Evolutionary conservation across 495 filamentous ascomycete species (phyloP), one percentile per base, ranked within the genome.

Genomic region (Halenospora varia): DNA sequence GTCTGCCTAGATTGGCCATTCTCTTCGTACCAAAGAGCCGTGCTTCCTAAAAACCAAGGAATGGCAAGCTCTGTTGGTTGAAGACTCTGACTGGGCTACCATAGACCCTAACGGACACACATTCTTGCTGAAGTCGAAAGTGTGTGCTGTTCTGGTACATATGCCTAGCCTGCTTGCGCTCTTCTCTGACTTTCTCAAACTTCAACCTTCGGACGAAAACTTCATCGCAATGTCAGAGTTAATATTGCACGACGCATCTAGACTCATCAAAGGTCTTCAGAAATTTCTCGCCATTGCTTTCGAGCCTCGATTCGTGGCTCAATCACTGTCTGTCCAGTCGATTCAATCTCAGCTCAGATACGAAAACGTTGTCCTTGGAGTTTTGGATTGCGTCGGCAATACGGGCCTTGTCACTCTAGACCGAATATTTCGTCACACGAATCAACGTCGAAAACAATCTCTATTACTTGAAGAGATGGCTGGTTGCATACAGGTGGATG

Each of bases 361-460:
- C 9, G 25, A 49, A 23, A 10, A 57, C 11, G 22, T 57, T 2
- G 10, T 57, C 8, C 17, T 17, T 41, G 55, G 45, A 3, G 24
- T 51, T 29, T 23, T 48, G 10, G 56, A 51, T 20, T 53, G 56
- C 19, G 40, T 45, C 22, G 56, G 35, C 13, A 44, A 45, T 48
- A 45, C 19, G 1, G 26, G 48, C 22, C n/a, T 51, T 13, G 9
- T 51, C 29, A 57, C 40, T 25, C 13, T 47, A 1, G 0, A 19
- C 10, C 29, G 45, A 22, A 47, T 58, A 2, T 25, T 45, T 3
- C 17, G 15, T 29, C 6, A 17, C 26, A 25, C 44, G 8, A 42
- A 17, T 9, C 44, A 20, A 8, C 35, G 35, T 9, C 8, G 15
- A 8, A 15, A 40, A 8, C 35, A 8, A 8, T 8, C 8, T 15